phyloP scores from a whole-genome alignment of 1,284 basidiomycete species.

The Dichomitus squalens region DNA sequence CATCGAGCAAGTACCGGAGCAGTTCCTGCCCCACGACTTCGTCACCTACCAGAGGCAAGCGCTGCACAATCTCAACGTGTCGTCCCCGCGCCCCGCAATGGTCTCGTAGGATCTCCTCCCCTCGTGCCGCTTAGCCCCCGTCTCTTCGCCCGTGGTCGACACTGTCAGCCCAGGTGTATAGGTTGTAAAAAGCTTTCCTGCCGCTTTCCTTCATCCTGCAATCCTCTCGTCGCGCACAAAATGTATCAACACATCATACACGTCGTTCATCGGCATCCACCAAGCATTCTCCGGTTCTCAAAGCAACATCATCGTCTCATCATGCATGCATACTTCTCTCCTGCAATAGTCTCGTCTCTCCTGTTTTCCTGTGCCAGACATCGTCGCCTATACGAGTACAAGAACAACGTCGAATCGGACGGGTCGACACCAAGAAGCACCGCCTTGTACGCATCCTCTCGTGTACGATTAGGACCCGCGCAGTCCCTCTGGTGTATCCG shows the following conservation, averaged over 20 bases:
- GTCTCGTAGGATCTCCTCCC: constrained; percentile 49
- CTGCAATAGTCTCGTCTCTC: constrained; percentile 42
- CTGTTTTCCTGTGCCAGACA: constrained; percentile 39
- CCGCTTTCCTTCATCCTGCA: constrained; percentile 30
- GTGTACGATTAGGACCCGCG: constrained; percentile 45
- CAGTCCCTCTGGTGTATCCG: constrained; percentile 34
- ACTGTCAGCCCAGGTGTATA: constrained; percentile 24
- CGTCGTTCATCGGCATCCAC: constrained; percentile 59
- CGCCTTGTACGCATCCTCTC: constrained; percentile 28
- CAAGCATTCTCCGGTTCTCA: constrained; percentile 61
- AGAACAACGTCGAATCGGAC: constrained; percentile 27
- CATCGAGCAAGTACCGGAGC: constrained; percentile 66
- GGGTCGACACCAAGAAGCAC: constrained; percentile 22
- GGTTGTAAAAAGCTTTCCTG: constrained; percentile 37
- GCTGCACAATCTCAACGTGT: constrained; percentile 63
- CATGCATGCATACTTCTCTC: constrained; percentile 76
- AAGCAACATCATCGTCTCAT: constrained; percentile 49
- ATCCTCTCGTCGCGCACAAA: constrained; percentile 50
- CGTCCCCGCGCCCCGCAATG: constrained; percentile 56
- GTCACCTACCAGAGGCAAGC: constrained; percentile 72
- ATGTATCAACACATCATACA: constrained; percentile 74
- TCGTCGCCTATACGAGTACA: constrained; percentile 29
- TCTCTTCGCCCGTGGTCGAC: constrained; percentile 18
- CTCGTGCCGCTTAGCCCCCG: constrained; percentile 11
- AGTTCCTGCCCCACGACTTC: constrained; percentile 79